phyloP scores from a whole-genome alignment of 164 flowering plant species.

The Nymphaea thermarum region DNA sequence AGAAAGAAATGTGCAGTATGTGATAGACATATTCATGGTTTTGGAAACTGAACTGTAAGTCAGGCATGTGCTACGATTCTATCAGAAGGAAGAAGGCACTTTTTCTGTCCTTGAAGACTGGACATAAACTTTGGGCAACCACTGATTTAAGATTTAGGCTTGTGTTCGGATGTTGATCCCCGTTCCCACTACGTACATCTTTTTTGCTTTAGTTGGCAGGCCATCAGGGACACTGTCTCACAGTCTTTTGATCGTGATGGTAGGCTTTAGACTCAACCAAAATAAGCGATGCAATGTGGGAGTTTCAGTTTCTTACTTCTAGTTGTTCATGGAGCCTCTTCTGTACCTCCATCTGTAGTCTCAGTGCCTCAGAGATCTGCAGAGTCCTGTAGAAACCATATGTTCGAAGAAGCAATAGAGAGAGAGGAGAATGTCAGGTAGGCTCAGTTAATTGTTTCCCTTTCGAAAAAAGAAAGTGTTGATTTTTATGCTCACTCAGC shows the following conservation, averaged over 20 bases:
- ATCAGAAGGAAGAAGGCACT: too few species aligned
- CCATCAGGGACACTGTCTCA: too few species aligned
- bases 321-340: constrained; percentile 4
- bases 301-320: neutral
- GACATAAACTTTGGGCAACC: neutral
- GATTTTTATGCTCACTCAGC: neutral
- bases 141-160: neutral
- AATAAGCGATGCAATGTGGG: neutral
- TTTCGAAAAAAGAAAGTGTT: neutral
- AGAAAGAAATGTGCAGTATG: too few species aligned
- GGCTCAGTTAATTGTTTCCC: neutral
- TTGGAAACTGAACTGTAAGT: too few species aligned
- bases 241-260: too few species aligned
- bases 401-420: neutral
- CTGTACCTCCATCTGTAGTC: constrained; percentile 5
- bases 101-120: too few species aligned
- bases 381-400: neutral
- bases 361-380: constrained; percentile 3
- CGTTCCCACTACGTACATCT: neutral
- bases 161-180: neutral
- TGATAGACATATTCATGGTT: too few species aligned
- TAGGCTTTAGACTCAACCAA: too few species aligned
- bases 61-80: too few species aligned
- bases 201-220: too few species aligned
- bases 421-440: neutral